phyloP scores from a whole-genome alignment of 129 eudicot genomes.

The Kitagawia praeruptora region DNA sequence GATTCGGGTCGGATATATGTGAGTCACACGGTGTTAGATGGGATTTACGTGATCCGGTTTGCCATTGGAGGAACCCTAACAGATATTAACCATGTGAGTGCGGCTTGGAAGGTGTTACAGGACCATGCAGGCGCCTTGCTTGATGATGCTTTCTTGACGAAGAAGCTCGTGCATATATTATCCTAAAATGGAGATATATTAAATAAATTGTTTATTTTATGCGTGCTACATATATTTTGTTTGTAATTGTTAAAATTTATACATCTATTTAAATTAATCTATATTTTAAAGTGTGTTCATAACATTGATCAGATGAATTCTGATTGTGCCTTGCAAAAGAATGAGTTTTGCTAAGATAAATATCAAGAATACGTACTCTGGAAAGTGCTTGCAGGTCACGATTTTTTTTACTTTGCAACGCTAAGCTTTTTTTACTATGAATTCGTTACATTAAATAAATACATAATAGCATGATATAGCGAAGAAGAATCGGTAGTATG shows the following conservation, averaged over 20 bases:
- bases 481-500: no score
- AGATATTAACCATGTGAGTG: constrained; percentile 19
- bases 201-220: not conserved
- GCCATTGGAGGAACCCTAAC: constrained; percentile 34
- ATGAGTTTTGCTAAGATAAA: no score
- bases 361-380: no score
- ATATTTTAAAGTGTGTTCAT: no score
- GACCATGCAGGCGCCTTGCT: constrained; percentile 20
- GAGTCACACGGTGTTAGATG: not conserved
- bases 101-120: constrained; percentile 33
- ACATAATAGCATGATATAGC: no score
- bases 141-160: not conserved
- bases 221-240: not conserved
- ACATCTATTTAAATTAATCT: no score
- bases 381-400: no score
- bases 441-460: no score
- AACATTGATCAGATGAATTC: no score
- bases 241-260: not conserved
- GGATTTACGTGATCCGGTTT: not conserved
- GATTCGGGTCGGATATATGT: constrained; percentile 5
- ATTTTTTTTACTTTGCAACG: no score
- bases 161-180: not conserved
- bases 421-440: no score
- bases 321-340: no score
- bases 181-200: not conserved